phyloP scores from a whole-genome alignment of 2,329 filamentous ascomycete genomes.

The Sporothrix variecibatus region DNA sequence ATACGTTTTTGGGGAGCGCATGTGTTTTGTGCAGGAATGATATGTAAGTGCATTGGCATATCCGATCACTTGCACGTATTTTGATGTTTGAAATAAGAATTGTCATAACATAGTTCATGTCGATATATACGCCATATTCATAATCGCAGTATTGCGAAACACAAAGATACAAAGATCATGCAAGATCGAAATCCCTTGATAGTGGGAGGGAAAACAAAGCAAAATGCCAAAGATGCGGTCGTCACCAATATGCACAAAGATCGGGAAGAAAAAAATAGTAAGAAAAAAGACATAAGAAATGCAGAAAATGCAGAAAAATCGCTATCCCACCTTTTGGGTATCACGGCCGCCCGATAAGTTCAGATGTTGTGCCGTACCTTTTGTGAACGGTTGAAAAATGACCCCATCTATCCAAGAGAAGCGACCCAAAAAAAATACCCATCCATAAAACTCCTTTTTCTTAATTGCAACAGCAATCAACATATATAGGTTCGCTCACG shows the following conservation, averaged over 20 bases:
- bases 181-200: neutral
- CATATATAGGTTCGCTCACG: neutral
- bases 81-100: neutral
- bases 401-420: neutral
- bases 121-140: neutral
- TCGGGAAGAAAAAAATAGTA: neutral
- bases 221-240: neutral
- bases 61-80: neutral
- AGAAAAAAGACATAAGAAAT: neutral
- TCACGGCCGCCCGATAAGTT: slow-evolving; percentile 20
- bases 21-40: neutral
- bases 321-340: slow-evolving; percentile 23
- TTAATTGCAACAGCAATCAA: neutral
- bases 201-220: neutral
- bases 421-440: neutral
- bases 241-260: neutral
- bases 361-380: slow-evolving; percentile 4
- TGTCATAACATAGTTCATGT: slow-evolving; percentile 3
- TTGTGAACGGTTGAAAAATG: neutral
- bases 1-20: neutral
- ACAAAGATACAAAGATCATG: neutral
- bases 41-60: neutral
- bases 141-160: neutral
- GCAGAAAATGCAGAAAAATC: neutral
- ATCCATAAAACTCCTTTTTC: neutral